Evolutionary conservation across 495 filamentous ascomycete genomes (phyloP), one percentile per base, ranked within the genome.

Genomic region (Penicillium pancosmium): DNA sequence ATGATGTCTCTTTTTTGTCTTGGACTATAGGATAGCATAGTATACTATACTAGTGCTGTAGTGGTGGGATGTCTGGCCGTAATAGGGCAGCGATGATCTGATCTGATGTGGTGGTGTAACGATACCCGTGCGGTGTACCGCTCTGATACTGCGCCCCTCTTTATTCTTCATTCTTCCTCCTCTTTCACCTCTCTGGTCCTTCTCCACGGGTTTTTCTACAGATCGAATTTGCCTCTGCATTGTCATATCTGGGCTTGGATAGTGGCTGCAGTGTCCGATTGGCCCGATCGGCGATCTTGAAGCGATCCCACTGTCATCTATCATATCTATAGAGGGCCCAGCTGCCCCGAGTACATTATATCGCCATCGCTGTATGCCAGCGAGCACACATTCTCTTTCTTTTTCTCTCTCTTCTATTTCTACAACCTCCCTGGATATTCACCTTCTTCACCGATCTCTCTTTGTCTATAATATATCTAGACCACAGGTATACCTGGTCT

Each of bases 251-350:
- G 35, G 15, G 35, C 11, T 36, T 6, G 5, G 16, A 7, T n/a
- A 13, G 9, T 35, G 31, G 9, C 15, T 15, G 48, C n/a, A 9
- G 12, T 38, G 62, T 54, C 38, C 36, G 25, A 59, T 67, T 65
- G 57, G 62, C 27, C 55, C 55, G 55, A 68, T 63, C 57, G 52
- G 46, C 56, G 60, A 59, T 59, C 59, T 49, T 49, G 21, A 55
- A 52, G 27, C 52, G 46, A 40, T 27, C 7, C 2, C 7, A 5
- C 27, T n/a, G 2, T 19, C 41, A 34, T 27, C 40, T 38, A 23
- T 44, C 43, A 11, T 49, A 18, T 36, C n/a, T 19, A 34, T 36
- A 31, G 6, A 31, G 27, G 8, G 23, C 23, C 21, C 23, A 23
- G 23, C 23, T 23, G n/a, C n/a, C n/a, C n/a, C n/a, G 23, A 23